Percentiles rank a stretch among this genome's conserved stretches.
These are phyloP conservation scores for Chlamydomonas eustigma DNA, from an alignment of 139 green algal species.

Conservation along the genomic window DNA sequence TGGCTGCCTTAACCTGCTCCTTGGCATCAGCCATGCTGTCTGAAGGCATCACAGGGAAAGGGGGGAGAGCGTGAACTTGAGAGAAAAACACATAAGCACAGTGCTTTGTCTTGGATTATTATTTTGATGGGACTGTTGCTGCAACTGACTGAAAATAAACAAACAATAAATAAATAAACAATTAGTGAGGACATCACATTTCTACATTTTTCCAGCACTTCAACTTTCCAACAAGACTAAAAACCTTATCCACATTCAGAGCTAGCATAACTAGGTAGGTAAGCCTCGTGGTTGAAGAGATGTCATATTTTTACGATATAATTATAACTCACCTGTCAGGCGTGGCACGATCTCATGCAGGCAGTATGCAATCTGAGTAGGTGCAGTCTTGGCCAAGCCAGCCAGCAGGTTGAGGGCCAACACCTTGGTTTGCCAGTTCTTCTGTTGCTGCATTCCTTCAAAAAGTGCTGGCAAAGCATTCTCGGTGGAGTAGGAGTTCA, in stretches of 20 bases:
- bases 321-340: slow-evolving; percentile 45
- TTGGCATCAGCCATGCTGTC: slow-evolving; percentile 63
- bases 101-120: too few relatives aligned
- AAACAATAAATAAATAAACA: background rate
- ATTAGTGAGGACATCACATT: too few relatives aligned
- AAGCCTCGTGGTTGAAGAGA: too few relatives aligned
- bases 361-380: slow-evolving; percentile 51
- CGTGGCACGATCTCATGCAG: slow-evolving; percentile 74
- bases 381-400: slow-evolving; percentile 45
- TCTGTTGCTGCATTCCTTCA: slow-evolving; percentile 54
- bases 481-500: slow-evolving; percentile 21
- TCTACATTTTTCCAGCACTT: too few relatives aligned
- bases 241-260: too few relatives aligned
- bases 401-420: slow-evolving; percentile 57
- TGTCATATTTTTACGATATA: too few relatives aligned
- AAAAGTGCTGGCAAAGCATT: slow-evolving; percentile 53
- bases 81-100: too few relatives aligned
- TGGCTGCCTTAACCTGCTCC: slow-evolving; percentile 50
- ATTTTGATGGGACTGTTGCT: too few relatives aligned
- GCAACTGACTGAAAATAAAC: background rate
- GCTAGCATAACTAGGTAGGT: too few relatives aligned
- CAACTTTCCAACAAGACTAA: too few relatives aligned
- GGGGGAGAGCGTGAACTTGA: too few relatives aligned
- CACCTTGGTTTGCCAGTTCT: slow-evolving; percentile 77
- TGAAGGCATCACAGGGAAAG: too few relatives aligned